Conservation (phyloP, 2,329 filamentous ascomycete genomes). For the Colletotrichum tropicicola region DNA sequence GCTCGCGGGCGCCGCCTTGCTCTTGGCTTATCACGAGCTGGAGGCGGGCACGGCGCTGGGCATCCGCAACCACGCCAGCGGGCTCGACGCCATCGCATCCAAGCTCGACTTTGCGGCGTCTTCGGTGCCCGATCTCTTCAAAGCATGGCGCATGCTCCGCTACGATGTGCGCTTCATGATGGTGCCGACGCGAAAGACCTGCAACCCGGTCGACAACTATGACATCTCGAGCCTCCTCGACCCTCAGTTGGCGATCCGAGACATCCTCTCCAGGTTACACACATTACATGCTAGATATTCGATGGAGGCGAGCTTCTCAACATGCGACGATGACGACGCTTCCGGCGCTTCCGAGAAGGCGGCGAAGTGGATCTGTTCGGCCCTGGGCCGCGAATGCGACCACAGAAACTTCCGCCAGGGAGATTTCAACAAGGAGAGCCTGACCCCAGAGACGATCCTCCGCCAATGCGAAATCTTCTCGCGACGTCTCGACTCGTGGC, state of each 20-base stretch:
- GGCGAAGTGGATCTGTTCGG: conserved; percentile 8
- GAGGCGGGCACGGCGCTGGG: conserved; percentile 12
- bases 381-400: not conserved
- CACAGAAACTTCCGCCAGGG: not conserved
- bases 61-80: conserved; percentile 8
- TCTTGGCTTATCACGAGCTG: conserved; percentile 18
- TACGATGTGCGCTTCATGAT: conserved; percentile 10
- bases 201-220: conserved; percentile 3
- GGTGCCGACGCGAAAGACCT: not conserved
- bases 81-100: conserved; percentile 10
- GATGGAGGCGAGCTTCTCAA: conserved; percentile 12
- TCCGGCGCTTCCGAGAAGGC: conserved; percentile 13
- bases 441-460: not conserved
- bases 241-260: conserved; percentile 13
- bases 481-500: conserved; percentile 5
- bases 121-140: conserved; percentile 13
- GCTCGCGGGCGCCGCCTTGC: conserved; percentile 12
- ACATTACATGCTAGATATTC: not conserved
- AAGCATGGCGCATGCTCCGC: conserved; percentile 21
- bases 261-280: conserved; percentile 1
- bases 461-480: conserved; percentile 7
- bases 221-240: conserved; percentile 12
- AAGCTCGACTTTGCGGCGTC: conserved; percentile 10
- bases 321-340: not conserved
- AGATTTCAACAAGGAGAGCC: conserved; percentile 8